Evolutionary conservation across 345 rosid species (phyloP).

Genomic region (Trapa incisa): DNA sequence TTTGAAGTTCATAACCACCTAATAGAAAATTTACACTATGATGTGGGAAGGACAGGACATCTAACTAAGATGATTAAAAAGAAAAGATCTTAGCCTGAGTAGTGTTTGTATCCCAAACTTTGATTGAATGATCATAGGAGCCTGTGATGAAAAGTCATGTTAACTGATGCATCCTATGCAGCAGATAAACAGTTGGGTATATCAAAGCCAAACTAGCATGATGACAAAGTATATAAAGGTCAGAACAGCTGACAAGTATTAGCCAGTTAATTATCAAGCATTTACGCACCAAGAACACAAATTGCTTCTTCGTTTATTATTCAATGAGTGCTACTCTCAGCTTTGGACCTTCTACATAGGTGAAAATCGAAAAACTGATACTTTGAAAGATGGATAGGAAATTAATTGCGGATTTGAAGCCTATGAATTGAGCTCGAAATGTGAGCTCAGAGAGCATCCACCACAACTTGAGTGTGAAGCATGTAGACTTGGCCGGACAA

Average conservation of each 20-base stretch:
- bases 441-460: neutral
- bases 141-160: constrained; percentile 85
- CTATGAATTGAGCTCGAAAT: neutral
- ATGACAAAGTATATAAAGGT: neutral
- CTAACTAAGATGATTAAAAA: neutral
- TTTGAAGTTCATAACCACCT: constrained; percentile 77
- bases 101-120: constrained; percentile 93
- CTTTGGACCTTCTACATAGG: neutral
- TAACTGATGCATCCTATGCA: constrained; percentile 79
- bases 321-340: neutral
- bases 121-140: constrained; percentile 64
- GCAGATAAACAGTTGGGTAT: constrained; percentile 28
- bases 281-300: neutral
- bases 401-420: neutral
- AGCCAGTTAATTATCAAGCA: neutral
- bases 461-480: neutral
- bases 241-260: neutral
- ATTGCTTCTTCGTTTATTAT: neutral
- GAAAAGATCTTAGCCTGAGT: constrained; percentile 37
- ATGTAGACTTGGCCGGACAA: neutral
- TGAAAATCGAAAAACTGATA: neutral
- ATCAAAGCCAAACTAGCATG: neutral
- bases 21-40: constrained; percentile 5
- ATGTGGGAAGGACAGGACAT: neutral
- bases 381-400: neutral